Percentiles rank a stretch among this genome's conserved stretches.
These are phyloP conservation scores for Chrysanthemum seticuspe DNA, from an alignment of 129 eudicot genomes.

Conservation along the genomic window DNA sequence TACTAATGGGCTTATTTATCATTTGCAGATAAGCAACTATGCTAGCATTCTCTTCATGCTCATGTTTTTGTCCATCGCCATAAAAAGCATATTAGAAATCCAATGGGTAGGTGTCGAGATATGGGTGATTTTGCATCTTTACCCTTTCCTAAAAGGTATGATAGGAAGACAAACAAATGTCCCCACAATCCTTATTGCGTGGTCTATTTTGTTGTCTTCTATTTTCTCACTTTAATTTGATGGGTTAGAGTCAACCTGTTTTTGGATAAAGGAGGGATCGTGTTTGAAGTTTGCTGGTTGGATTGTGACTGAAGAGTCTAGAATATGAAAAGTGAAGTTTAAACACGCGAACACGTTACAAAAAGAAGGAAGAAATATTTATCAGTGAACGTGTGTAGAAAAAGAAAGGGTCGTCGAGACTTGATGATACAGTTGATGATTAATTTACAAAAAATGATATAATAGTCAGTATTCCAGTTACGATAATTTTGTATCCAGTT, in stretches of 20 bases:
- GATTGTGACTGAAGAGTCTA: constrained; percentile 54
- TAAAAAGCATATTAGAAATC: constrained; percentile 67
- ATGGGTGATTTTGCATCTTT: constrained; percentile 86
- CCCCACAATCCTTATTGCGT: constrained; percentile 73
- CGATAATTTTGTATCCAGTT: too few species aligned
- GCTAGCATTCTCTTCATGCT: constrained; percentile 78
- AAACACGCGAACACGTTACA: constrained; percentile 3
- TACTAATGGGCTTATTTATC: background rate
- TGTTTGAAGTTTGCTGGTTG: constrained; percentile 76
- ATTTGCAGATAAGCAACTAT: constrained; percentile 75
- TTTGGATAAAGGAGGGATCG: constrained; percentile 54
- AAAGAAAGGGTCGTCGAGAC: constrained; percentile 34
- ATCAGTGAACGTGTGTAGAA: constrained; percentile 60
- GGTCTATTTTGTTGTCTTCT: constrained; percentile 80
- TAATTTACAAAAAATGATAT: constrained; percentile 21
- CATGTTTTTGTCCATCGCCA: constrained; percentile 68
- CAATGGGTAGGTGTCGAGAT: constrained; percentile 81
- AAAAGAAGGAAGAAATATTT: constrained; percentile 23
- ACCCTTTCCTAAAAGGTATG: constrained; percentile 90
- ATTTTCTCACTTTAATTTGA: constrained; percentile 54
- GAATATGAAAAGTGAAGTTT: background rate
- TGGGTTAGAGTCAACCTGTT: constrained; percentile 90
- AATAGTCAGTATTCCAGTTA: too few species aligned
- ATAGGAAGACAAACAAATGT: constrained; percentile 67
- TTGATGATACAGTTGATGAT: constrained; percentile 40